Evolutionary conservation across 257 asterid species (phyloP).

Genomic region (Paulownia fortunei): DNA sequence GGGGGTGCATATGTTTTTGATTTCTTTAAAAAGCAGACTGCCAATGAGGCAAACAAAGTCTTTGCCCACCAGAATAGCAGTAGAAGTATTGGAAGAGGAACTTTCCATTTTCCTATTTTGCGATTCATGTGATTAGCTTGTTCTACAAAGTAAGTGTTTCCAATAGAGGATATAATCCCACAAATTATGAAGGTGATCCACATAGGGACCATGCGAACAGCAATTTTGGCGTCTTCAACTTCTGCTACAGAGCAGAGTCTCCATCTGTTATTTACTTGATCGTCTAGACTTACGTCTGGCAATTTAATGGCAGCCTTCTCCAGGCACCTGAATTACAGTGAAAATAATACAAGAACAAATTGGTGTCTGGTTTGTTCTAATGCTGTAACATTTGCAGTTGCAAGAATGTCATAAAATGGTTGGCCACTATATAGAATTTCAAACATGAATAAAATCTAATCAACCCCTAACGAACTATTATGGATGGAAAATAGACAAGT

Average conservation of each 20-base stretch:
- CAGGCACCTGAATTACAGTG: slow-evolving; percentile 47
- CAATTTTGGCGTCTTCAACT: slow-evolving; percentile 62
- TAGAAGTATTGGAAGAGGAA: slow-evolving; percentile 49
- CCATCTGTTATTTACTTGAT: slow-evolving; percentile 37
- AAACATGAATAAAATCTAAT: not conserved
- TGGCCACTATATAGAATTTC: not conserved
- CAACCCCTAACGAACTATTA: not conserved
- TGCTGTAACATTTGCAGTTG: not conserved
- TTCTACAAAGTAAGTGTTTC: slow-evolving; percentile 69
- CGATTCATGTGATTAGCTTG: slow-evolving; percentile 62
- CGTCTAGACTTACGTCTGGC: not conserved
- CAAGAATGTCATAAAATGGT: not conserved
- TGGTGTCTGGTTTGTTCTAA: no score
- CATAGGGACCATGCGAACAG: slow-evolving; percentile 62
- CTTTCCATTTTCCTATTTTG: slow-evolving; percentile 50
- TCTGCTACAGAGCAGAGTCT: slow-evolving; percentile 47
- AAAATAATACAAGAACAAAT: no score
- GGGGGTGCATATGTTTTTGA: slow-evolving; percentile 35
- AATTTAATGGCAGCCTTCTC: slow-evolving; percentile 67
- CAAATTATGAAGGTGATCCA: slow-evolving; percentile 54
- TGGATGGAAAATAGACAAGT: not conserved
- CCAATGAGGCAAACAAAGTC: not conserved
- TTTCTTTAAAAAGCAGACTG: not conserved
- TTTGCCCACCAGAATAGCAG: slow-evolving; percentile 30
- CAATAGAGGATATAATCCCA: slow-evolving; percentile 55